Conservation (phyloP, 306 rosid genomes). For the Rosa lucieae region DNA sequence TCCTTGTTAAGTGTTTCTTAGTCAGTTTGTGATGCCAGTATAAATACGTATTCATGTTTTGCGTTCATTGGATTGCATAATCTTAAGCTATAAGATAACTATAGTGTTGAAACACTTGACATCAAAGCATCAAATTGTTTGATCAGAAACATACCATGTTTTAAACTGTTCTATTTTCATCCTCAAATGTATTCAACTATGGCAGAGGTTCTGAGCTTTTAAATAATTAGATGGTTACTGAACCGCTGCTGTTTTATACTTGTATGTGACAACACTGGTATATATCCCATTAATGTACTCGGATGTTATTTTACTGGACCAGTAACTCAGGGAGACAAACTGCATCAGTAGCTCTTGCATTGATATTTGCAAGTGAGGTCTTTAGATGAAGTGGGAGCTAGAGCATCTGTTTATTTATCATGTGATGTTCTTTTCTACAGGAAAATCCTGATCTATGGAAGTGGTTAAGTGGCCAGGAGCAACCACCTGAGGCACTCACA, state of each 20-base stretch:
- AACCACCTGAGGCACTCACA: slow-evolving; percentile 62
- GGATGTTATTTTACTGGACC: not conserved
- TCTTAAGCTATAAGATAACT: not conserved
- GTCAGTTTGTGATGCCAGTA: not conserved
- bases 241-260: not conserved
- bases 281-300: not conserved
- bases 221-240: not conserved
- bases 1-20: not conserved
- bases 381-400: not conserved
- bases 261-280: not conserved
- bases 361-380: not conserved
- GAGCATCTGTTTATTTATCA: not conserved
- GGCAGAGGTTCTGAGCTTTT: not conserved
- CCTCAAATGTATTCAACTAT: not conserved
- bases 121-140: not conserved
- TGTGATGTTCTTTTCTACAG: slow-evolving; percentile 34
- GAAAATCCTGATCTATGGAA: slow-evolving; percentile 93
- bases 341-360: not conserved
- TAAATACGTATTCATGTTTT: not conserved
- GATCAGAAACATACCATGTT: not conserved
- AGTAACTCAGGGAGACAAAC: not conserved
- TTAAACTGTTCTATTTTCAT: not conserved
- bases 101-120: not conserved
- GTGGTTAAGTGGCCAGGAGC: slow-evolving; percentile 88
- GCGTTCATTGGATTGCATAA: not conserved